Evolutionary conservation across 768 basidiomycete species (phyloP).

Genomic region (Sarcodon aspratus): DNA sequence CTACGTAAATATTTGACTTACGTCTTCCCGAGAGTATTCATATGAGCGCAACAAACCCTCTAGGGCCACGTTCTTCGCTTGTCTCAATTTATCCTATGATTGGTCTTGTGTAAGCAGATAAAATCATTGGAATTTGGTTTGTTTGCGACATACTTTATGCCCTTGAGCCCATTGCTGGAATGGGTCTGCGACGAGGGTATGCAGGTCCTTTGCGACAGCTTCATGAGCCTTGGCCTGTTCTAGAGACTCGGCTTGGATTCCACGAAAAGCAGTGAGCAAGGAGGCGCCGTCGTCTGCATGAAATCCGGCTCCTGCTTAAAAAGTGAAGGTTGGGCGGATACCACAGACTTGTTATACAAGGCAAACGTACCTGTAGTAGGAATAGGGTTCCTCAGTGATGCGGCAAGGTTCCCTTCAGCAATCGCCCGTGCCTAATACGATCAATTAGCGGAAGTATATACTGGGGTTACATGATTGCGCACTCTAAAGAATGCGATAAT

Average conservation of each 20-base stretch:
- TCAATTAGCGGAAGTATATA: background rate
- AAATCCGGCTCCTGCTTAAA: conserved; percentile 47
- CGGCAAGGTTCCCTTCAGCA: conserved; percentile 58
- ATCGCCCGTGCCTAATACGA: conserved; percentile 51
- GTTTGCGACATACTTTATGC: conserved; percentile 42
- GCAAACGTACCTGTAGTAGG: conserved; percentile 34
- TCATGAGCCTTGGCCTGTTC: conserved; percentile 69
- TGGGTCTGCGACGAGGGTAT: conserved; percentile 64
- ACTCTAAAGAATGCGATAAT: conserved; percentile 77
- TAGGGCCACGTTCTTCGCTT: conserved; percentile 38
- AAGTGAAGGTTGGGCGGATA: conserved; percentile 1
- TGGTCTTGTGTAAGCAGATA: conserved; percentile 2
- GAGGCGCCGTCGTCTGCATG: conserved; percentile 79
- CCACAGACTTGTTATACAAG: background rate
- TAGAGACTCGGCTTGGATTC: conserved; percentile 62
- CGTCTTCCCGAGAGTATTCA: conserved; percentile 56
- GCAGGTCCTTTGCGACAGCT: conserved; percentile 63
- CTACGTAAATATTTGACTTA: conserved; percentile 16
- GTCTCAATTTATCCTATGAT: conserved; percentile 3
- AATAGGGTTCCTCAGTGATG: conserved; percentile 37
- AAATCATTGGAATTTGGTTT: background rate
- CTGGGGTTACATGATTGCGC: conserved; percentile 12
- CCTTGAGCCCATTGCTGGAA: conserved; percentile 71
- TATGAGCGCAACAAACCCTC: conserved; percentile 63
- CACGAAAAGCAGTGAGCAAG: conserved; percentile 66